Evolutionary conservation across 2,329 filamentous ascomycete species (phyloP), one percentile per base, ranked within the genome.

Genomic region (Nemania serpens): DNA sequence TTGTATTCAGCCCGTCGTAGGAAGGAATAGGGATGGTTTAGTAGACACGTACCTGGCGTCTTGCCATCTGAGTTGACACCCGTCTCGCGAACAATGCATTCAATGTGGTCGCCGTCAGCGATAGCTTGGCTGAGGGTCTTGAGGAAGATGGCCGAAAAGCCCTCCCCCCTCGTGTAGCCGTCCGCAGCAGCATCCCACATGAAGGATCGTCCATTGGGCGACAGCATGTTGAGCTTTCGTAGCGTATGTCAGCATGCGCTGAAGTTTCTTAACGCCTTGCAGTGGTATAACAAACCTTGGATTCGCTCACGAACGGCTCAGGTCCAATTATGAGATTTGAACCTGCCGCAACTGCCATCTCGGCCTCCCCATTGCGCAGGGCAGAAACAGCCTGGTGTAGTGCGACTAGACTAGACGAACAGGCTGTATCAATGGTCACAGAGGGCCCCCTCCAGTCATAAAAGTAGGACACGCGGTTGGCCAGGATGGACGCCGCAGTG

Each of bases 91-190:
- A 65, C 54, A 3, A 64, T 25, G 22, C 63, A 66, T 41, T 69
- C 61, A 11, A 69, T 68, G 12, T 62, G 41, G 22, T 71, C 64
- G 13, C 67, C 62, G 49, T 71, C 58, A 17, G 60, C 58, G 0
- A 75, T 45, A 0, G 76, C 75, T 34, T 70, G 63, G 12, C 60
- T 63, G 1, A 77, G 69, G 0, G 68, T 69, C 59, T 78, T 77
- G 10, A 77, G n/a, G 1, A 56, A n/a, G 5, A 63, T 13, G 2
- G 47, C 57, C 15, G 37, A 45, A n/a, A 60, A 37, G 6, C 61
- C 56, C 13, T 63, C 61, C 4, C 61, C 61, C 3, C 61, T 45
- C 6, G 52, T 45, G 15, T 63, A 63, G 3, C 61, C 61, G 13
- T 63, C 52, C 2, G 59, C 59, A 15, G 17, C 33, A 1, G 10